These are phyloP conservation scores for Aegilops bicornis DNA, from an alignment of 176 grass and related monocot species.

Conservation along the genomic window DNA sequence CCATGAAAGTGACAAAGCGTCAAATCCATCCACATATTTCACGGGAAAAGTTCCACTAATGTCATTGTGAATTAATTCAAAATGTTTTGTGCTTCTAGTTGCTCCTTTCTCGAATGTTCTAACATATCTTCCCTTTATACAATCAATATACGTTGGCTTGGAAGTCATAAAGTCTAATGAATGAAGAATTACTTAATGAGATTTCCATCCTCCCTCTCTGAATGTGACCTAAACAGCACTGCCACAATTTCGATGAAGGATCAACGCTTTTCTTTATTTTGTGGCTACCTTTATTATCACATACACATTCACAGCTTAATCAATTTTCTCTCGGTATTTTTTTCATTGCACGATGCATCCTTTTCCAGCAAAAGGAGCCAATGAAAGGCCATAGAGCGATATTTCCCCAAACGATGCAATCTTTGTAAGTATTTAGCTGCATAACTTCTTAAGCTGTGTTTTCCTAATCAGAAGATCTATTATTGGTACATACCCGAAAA, in stretches of 20 bases:
- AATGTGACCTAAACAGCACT: background rate
- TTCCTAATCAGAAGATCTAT: background rate
- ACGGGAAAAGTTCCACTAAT: background rate
- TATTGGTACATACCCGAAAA: background rate
- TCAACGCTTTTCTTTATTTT: background rate
- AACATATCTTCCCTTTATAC: background rate
- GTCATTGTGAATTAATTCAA: background rate
- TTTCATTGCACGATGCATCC: background rate
- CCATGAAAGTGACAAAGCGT: background rate
- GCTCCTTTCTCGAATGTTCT: background rate
- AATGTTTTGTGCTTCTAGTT: background rate
- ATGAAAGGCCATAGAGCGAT: background rate
- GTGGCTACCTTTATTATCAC: background rate
- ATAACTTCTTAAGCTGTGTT: background rate
- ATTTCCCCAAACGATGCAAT: background rate
- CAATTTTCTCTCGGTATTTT: background rate
- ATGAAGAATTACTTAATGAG: background rate
- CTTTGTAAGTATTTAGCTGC: background rate
- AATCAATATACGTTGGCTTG: background rate
- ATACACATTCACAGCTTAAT: too few relatives aligned
- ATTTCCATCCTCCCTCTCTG: background rate
- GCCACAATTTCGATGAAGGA: background rate
- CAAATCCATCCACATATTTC: background rate
- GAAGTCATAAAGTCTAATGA: background rate
- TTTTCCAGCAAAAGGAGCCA: background rate